A percentile compares a stretch with the other conserved stretches of the same genome.
These are phyloP conservation scores for Pythium apleroticum DNA, from an alignment of 352 stramenopile species.

Conservation along the genomic window DNA sequence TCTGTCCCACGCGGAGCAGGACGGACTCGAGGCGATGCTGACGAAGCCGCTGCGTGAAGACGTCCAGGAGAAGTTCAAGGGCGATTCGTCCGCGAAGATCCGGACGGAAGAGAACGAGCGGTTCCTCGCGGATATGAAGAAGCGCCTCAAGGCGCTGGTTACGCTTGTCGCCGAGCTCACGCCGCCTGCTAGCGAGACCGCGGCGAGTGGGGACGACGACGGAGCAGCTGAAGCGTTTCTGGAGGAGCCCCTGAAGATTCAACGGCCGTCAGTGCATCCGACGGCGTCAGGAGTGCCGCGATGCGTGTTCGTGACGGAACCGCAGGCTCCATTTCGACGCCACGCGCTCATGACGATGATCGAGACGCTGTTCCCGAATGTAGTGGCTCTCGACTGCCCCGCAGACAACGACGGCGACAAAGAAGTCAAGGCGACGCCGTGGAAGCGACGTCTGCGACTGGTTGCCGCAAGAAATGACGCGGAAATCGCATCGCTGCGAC, in stretches of 20 bases:
- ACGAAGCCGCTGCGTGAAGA: constrained; percentile 21
- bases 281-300: constrained; percentile 25
- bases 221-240: constrained; percentile 6
- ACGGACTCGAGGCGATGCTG: constrained; percentile 4
- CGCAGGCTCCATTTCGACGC: constrained; percentile 61
- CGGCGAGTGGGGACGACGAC: background rate
- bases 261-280: constrained; percentile 12
- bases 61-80: constrained; percentile 18
- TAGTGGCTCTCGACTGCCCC: constrained; percentile 59
- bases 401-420: constrained; percentile 47
- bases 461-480: constrained; percentile 26
- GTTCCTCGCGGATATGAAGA: constrained; percentile 22
- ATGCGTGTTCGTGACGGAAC: constrained; percentile 53
- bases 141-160: constrained; percentile 1
- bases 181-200: background rate
- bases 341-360: constrained; percentile 56
- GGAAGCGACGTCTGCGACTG: constrained; percentile 64
- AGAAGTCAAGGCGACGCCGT: constrained; percentile 42
- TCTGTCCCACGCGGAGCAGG: constrained; percentile 62
- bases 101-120: constrained; percentile 20
- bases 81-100: constrained; percentile 14
- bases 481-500: background rate
- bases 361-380: constrained; percentile 39
- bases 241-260: constrained; percentile 4
- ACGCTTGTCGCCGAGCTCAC: background rate